Percentiles rank a stretch among this genome's conserved stretches.
Evolutionary conservation across 1,284 basidiomycete species (phyloP).

Genomic region (Boletus mariae): DNA sequence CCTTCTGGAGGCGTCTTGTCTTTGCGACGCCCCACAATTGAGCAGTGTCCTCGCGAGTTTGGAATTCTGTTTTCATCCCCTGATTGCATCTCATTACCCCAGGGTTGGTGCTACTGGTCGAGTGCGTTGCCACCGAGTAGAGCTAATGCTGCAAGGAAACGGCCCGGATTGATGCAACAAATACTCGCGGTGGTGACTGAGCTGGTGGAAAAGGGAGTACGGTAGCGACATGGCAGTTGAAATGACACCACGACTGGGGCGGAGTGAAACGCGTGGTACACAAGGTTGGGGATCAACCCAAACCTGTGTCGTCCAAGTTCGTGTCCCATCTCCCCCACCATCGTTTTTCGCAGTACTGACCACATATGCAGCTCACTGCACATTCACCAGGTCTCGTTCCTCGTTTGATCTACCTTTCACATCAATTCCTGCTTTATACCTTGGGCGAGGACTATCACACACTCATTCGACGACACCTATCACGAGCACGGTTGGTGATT

Average conservation of each 20-base stretch:
- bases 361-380: constrained; percentile 55
- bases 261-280: constrained; percentile 46
- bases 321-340: not conserved
- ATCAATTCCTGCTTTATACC: constrained; percentile 45
- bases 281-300: constrained; percentile 11
- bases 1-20: constrained; percentile 54
- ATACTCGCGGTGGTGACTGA: constrained; percentile 44
- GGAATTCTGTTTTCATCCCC: constrained; percentile 28
- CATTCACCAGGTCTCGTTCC: constrained; percentile 58
- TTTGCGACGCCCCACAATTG: constrained; percentile 50
- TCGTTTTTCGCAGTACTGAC: not conserved
- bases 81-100: constrained; percentile 43
- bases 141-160: constrained; percentile 8
- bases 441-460: too few relatives aligned
- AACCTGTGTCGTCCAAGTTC: constrained; percentile 17
- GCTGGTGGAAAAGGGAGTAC: constrained; percentile 42
- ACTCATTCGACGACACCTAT: too few relatives aligned
- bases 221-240: constrained; percentile 67
- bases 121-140: constrained; percentile 17
- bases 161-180: constrained; percentile 24
- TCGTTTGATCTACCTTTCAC: constrained; percentile 72
- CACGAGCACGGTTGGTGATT: too few relatives aligned
- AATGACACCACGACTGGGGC: constrained; percentile 49
- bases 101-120: constrained; percentile 38
- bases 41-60: constrained; percentile 34